Percentiles rank a stretch among this genome's conserved stretches.
Evolutionary conservation across 768 basidiomycete genomes (phyloP).

Genomic region (Calocera viscosa): DNA sequence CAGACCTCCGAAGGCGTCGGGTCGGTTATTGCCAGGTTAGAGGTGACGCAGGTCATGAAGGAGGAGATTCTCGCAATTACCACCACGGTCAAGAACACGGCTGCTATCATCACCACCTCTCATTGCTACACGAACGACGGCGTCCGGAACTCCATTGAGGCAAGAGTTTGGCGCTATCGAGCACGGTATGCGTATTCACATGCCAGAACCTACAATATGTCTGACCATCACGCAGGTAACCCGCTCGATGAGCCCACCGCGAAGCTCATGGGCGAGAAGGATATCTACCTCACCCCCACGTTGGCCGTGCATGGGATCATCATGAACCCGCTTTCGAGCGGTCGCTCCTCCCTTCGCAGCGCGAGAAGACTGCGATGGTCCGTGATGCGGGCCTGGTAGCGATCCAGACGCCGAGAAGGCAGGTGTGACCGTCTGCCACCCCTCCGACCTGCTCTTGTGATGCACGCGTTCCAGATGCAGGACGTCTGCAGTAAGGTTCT

Average conservation of each 20-base stretch:
- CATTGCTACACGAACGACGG: constrained; percentile 33
- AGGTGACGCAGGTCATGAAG: constrained; percentile 33
- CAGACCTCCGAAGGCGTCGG: constrained; percentile 30
- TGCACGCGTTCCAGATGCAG: constrained; percentile 52
- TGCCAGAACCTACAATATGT: neutral
- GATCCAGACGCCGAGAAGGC: constrained; percentile 32
- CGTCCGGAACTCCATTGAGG: constrained; percentile 35
- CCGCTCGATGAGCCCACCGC: constrained; percentile 32
- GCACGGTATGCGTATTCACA: constrained; percentile 22
- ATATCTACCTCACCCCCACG: constrained; percentile 36
- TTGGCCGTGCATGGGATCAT: constrained; percentile 35
- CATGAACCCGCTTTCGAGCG: constrained; percentile 33
- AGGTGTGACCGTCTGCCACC: constrained; percentile 34
- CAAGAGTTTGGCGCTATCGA: constrained; percentile 36
- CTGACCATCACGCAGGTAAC: constrained; percentile 23
- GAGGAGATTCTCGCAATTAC: constrained; percentile 37
- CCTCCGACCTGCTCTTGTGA: constrained; percentile 38
- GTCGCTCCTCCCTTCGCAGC: constrained; percentile 30
- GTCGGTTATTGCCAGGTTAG: constrained; percentile 33
- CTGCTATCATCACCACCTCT: constrained; percentile 26
- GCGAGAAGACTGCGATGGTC: constrained; percentile 33
- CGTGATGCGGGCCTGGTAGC: constrained; percentile 33
- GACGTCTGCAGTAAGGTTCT: constrained; percentile 31
- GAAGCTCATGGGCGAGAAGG: constrained; percentile 33
- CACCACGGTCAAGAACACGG: constrained; percentile 33